Percentiles rank a stretch among this genome's conserved stretches.
Evolutionary conservation across 495 filamentous ascomycete genomes (phyloP).

Genomic region (Tuber melanosporum): DNA sequence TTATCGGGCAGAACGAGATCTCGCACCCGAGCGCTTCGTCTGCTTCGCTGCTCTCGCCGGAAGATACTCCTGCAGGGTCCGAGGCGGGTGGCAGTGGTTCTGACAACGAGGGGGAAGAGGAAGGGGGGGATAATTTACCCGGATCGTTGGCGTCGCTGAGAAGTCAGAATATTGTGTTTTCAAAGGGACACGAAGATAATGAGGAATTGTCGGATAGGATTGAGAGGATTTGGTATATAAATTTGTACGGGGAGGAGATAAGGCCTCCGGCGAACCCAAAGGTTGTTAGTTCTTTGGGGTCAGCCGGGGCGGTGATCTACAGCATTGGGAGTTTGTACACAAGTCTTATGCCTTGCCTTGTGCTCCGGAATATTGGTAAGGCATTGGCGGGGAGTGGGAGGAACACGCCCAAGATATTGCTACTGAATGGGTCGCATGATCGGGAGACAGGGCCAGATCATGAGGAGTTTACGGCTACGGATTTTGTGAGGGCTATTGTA

Average conservation of each 20-base stretch:
- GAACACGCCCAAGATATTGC: constrained; percentile 63
- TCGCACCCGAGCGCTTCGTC: constrained; percentile 60
- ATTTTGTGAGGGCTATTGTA: constrained; percentile 74
- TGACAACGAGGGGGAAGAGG: constrained; percentile 39
- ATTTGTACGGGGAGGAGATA: constrained; percentile 89
- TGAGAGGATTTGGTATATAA: constrained; percentile 89
- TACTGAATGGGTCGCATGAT: constrained; percentile 76
- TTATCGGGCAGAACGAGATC: constrained; percentile 88
- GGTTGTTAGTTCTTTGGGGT: constrained; percentile 59
- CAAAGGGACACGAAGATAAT: constrained; percentile 55
- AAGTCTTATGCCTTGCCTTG: constrained; percentile 65
- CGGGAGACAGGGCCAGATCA: constrained; percentile 69
- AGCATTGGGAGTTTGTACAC: constrained; percentile 88
- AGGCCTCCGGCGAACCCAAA: constrained; percentile 70
- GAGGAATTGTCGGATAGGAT: constrained; percentile 71
- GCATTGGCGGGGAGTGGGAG: constrained; percentile 44
- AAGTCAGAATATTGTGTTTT: constrained; percentile 70
- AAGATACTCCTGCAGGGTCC: constrained; percentile 27
- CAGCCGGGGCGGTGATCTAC: constrained; percentile 67
- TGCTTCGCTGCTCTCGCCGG: constrained; percentile 12
- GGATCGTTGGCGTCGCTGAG: constrained; percentile 74
- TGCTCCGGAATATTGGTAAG: constrained; percentile 59
- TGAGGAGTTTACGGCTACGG: constrained; percentile 58
- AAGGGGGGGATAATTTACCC: constrained; percentile 78
- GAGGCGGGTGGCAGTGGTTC: constrained; percentile 37